Evolutionary conservation across 495 filamentous ascomycete species (phyloP), one percentile per base, ranked within the genome.

Genomic region (Achaetomiella virescens): DNA sequence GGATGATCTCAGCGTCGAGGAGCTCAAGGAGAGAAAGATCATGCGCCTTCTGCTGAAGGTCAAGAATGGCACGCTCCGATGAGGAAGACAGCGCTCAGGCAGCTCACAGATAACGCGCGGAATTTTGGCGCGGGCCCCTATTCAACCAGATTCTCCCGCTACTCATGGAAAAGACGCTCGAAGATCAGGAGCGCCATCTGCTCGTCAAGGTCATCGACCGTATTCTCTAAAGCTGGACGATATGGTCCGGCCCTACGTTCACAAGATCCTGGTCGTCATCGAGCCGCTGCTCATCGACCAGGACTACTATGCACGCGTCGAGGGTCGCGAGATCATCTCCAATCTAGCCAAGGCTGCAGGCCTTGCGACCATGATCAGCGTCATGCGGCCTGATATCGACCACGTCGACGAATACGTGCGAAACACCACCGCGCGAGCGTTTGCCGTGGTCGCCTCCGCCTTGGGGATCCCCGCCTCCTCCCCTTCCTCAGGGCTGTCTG

Each of bases 121-220:
- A 90, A 96, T 73, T 97, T 99, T 66, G 95, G 95, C 43, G 91
- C 95, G 92, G 90, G 0, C 81, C 95, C 27, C 80, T 97, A 9
- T 99, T 99, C 77, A 95, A 97, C 71, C 95, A 99, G 71, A 97
- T 99, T 57, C 81, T 99, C 21, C 95, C 93, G 0, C 72, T 99
- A 53, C 83, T 99, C 37, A 97, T 99, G 95, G 95, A 99, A 75
- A 96, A 95, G 73, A 93, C 91, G 2, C 75, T 99, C 29, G 95
- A 99, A 69, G 95, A 99, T 60, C 95, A 99, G 71, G 95, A 99
- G 72, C 91, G 95, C 60, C 95, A 99, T 80, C 70, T 99, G 68
- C 83, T 99, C 36, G 95, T 97, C 71, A 99, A 99, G 76, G 95
- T 99, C 66, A 97, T 99, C 70, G 95, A 97, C 65, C 89, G 95